A percentile compares a stretch with the other conserved stretches of the same genome.
phyloP scores from a whole-genome alignment of 225 moss, liverwort and hornwort species.

The Anthoceros angustus region DNA sequence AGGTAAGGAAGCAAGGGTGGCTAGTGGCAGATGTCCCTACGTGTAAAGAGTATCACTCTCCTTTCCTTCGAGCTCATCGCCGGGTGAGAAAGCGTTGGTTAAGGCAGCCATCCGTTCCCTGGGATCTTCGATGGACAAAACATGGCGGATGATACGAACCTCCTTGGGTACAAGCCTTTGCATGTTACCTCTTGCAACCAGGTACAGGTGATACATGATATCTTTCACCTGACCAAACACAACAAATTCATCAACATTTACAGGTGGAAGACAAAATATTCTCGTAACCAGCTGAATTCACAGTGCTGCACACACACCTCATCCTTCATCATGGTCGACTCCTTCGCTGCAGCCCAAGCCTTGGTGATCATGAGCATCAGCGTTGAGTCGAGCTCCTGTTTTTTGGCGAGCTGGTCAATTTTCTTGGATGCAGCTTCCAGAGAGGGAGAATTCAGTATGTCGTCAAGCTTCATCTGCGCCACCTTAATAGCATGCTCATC shows the following conservation, averaged over 20 bases:
- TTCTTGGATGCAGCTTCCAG: constrained; percentile 67
- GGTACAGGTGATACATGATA: constrained; percentile 76
- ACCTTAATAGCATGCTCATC: constrained; percentile 31
- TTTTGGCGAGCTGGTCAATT: constrained; percentile 74
- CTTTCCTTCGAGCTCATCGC: constrained; percentile 71
- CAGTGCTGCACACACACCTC: constrained; percentile 25
- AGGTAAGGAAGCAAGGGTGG: background rate
- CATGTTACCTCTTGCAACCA: constrained; percentile 80
- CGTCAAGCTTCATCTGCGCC: constrained; percentile 73
- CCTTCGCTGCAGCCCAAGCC: constrained; percentile 95
- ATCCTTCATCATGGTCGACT: constrained; percentile 90
- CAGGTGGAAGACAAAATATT: background rate
- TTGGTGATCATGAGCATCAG: constrained; percentile 91
- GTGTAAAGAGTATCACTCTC: constrained; percentile 65
- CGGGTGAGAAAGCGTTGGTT: constrained; percentile 77
- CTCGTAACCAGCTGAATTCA: no score
- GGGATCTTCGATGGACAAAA: constrained; percentile 56
- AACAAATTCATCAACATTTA: background rate
- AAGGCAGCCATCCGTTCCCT: constrained; percentile 53
- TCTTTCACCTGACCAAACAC: constrained; percentile 56
- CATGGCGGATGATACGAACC: constrained; percentile 73
- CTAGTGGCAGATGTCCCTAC: constrained; percentile 20
- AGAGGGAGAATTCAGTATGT: constrained; percentile 64
- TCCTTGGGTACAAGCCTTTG: constrained; percentile 79
- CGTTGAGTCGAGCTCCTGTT: constrained; percentile 71